Conservation (phyloP, 495 filamentous ascomycete species). For the Trypethelium eluteriae region DNA sequence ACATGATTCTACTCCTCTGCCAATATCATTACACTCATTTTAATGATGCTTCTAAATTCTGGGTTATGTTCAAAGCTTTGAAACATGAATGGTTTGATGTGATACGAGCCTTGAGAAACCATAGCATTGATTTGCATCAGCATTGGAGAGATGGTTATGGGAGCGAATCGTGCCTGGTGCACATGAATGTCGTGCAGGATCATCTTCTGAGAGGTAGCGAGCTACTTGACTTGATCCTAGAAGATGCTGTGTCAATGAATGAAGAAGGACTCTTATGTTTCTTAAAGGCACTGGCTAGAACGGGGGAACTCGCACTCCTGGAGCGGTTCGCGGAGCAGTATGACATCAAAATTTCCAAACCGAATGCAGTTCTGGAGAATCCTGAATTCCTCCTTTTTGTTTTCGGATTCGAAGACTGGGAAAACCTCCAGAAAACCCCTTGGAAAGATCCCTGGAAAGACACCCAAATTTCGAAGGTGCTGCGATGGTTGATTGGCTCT, state of each 20-base stretch:
- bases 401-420: background rate
- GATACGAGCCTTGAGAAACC: background rate
- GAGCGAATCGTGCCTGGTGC: background rate
- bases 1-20: background rate
- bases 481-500: background rate
- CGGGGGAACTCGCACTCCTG: background rate
- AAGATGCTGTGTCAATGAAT: background rate
- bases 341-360: background rate
- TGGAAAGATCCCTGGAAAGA: background rate
- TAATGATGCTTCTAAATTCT: background rate
- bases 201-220: background rate
- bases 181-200: background rate
- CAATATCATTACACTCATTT: background rate
- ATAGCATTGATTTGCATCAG: background rate
- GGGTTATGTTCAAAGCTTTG: background rate
- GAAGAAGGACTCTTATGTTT: background rate
- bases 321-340: conserved; percentile 1
- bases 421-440: background rate
- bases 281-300: background rate
- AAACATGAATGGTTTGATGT: conserved; percentile 3
- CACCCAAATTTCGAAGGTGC: background rate
- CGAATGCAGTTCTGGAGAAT: background rate
- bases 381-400: conserved; percentile 1
- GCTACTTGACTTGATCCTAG: background rate
- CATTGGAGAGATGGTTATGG: background rate